Evolutionary conservation across 306 rosid species (phyloP).

Genomic region (Delonix regia): DNA sequence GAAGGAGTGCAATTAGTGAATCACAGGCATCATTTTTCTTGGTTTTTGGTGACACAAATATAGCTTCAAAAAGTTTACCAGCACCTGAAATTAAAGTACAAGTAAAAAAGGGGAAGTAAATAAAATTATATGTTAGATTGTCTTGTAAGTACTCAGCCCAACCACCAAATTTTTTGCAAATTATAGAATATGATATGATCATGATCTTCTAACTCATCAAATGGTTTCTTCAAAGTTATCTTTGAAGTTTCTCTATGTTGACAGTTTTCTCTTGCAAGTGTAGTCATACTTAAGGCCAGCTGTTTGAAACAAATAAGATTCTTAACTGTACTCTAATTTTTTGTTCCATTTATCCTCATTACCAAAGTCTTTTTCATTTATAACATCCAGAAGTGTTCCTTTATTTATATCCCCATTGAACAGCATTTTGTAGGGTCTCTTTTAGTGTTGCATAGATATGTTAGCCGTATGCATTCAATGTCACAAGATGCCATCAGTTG

Average conservation of each 20-base stretch:
- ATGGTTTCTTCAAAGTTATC: slow-evolving; percentile 28
- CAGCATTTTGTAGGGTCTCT: slow-evolving; percentile 6
- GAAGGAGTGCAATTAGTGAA: slow-evolving; percentile 81
- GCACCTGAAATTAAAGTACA: slow-evolving; percentile 70
- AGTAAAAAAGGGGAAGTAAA: slow-evolving; percentile 12
- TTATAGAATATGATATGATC: slow-evolving; percentile 13
- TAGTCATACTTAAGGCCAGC: not conserved
- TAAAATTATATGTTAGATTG: not conserved
- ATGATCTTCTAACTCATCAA: slow-evolving; percentile 6
- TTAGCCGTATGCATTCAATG: not conserved
- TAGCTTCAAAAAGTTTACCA: slow-evolving; percentile 75
- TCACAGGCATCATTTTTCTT: slow-evolving; percentile 55
- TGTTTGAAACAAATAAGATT: not conserved
- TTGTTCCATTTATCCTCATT: not conserved
- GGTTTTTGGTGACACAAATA: slow-evolving; percentile 71
- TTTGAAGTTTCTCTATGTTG: not conserved
- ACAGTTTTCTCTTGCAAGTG: slow-evolving; percentile 20
- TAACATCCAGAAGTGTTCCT: not conserved
- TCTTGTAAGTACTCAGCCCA: not conserved
- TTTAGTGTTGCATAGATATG: not conserved
- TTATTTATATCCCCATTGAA: slow-evolving; percentile 19
- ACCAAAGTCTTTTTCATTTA: too few species aligned
- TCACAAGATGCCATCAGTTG: slow-evolving; percentile 4
- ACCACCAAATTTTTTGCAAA: not conserved
- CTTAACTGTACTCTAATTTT: slow-evolving; percentile 13